Conservation (phyloP, 1,284 basidiomycete species). For the Cutaneotrichosporon curvatum region DNA sequence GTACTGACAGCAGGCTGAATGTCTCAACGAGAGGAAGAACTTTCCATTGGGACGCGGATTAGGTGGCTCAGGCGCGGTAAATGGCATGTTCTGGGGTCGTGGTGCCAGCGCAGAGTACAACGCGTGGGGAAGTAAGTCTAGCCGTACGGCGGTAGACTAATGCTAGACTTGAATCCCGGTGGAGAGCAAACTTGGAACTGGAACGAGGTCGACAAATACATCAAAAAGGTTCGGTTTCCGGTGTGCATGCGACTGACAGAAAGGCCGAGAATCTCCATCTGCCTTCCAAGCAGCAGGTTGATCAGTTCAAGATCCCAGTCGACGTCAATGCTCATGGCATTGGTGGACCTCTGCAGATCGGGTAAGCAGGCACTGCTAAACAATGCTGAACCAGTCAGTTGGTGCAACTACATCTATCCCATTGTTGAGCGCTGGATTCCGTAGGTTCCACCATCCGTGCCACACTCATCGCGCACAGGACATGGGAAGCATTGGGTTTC, state of each 20-base stretch:
- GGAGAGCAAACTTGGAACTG: slow-evolving; percentile 42
- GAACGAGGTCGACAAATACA: slow-evolving; percentile 40
- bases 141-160: neutral
- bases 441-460: neutral
- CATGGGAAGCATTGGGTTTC: slow-evolving; percentile 50
- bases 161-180: slow-evolving; percentile 36
- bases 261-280: slow-evolving; percentile 39
- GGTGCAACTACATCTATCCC: slow-evolving; percentile 48
- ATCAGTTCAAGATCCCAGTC: slow-evolving; percentile 43
- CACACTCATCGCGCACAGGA: slow-evolving; percentile 2
- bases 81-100: slow-evolving; percentile 59
- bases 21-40: slow-evolving; percentile 18
- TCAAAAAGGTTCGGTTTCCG: slow-evolving; percentile 4
- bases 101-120: slow-evolving; percentile 44
- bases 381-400: slow-evolving; percentile 14
- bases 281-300: slow-evolving; percentile 36
- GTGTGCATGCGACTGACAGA: slow-evolving; percentile 23
- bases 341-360: slow-evolving; percentile 49
- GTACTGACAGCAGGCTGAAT: slow-evolving; percentile 18
- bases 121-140: slow-evolving; percentile 42
- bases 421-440: slow-evolving; percentile 54
- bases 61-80: slow-evolving; percentile 62
- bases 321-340: slow-evolving; percentile 48
- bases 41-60: slow-evolving; percentile 64
- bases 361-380: slow-evolving; percentile 6